phyloP scores from a whole-genome alignment of 805 yeast genomes.

The Metschnikowia gelsemii region DNA sequence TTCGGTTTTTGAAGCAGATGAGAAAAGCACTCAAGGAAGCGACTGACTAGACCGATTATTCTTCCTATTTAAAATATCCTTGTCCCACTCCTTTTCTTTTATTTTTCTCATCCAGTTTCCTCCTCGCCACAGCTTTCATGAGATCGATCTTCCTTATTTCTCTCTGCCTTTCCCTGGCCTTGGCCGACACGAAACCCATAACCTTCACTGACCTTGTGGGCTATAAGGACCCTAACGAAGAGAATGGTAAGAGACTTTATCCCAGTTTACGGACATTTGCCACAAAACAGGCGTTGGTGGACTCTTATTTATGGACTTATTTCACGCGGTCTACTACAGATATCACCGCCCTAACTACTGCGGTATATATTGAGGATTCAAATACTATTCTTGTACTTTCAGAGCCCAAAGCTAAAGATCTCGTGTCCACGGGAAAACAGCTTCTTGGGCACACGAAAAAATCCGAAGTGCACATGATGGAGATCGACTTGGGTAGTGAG shows the following conservation, averaged over 20 bases:
- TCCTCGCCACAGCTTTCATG: too few relatives aligned
- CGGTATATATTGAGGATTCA: constrained; percentile 14
- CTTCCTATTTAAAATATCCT: background rate
- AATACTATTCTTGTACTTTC: constrained; percentile 12
- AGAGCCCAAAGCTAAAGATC: constrained; percentile 5
- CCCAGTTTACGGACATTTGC: constrained; percentile 14
- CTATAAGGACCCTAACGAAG: too few relatives aligned
- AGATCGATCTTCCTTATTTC: background rate
- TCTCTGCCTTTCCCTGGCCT: background rate
- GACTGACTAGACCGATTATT: background rate
- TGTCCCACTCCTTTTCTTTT: background rate
- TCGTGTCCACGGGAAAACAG: constrained; percentile 8
- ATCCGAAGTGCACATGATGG: constrained; percentile 8
- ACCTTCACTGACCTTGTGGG: too few relatives aligned
- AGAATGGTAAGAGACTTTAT: constrained; percentile 6
- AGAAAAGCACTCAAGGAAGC: constrained; percentile 12
- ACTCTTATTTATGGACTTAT: constrained; percentile 16
- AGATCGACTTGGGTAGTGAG: constrained; percentile 16
- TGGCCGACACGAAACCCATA: background rate
- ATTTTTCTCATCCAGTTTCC: too few relatives aligned
- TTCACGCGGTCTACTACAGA: constrained; percentile 2
- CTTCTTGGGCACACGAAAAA: constrained; percentile 1
- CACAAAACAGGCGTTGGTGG: constrained; percentile 6
- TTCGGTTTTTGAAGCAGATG: constrained; percentile 16
- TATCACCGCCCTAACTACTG: constrained; percentile 4